These are phyloP conservation scores for Aspergillus indologenus DNA, from an alignment of 495 filamentous ascomycete species.

Conservation along the genomic window DNA sequence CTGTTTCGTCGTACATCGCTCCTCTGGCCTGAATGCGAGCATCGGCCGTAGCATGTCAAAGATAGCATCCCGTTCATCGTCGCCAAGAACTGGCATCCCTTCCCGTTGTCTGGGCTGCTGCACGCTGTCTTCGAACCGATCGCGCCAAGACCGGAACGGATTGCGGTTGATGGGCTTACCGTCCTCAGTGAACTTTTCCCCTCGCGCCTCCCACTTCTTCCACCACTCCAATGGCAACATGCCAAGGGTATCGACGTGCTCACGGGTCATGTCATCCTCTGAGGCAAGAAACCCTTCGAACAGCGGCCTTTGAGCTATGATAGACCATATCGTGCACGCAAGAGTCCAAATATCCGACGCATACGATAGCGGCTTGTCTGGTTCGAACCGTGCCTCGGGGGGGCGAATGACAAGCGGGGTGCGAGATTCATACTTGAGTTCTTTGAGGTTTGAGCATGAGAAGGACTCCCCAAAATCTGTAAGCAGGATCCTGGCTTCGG, in stretches of 20 bases:
- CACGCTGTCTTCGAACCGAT: slow-evolving; percentile 28
- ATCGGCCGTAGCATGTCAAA: slow-evolving; percentile 36
- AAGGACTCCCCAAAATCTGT: slow-evolving; percentile 41
- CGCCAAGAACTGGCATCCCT: too few species aligned
- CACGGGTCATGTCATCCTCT: slow-evolving; percentile 33
- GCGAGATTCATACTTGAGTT: slow-evolving; percentile 26
- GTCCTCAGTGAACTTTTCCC: slow-evolving; percentile 20
- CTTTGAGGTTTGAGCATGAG: slow-evolving; percentile 18
- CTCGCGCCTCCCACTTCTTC: slow-evolving; percentile 20
- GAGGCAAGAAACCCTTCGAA: slow-evolving; percentile 21
- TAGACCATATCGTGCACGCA: slow-evolving; percentile 32
- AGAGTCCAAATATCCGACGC: slow-evolving; percentile 39
- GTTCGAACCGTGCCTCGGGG: slow-evolving; percentile 32
- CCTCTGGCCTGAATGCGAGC: slow-evolving; percentile 33
- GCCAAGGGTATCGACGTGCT: slow-evolving; percentile 39
- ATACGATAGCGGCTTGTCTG: slow-evolving; percentile 27
- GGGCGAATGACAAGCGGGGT: slow-evolving; percentile 29
- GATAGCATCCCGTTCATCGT: too few species aligned
- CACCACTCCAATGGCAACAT: slow-evolving; percentile 31
- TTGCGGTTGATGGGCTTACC: slow-evolving; percentile 21
- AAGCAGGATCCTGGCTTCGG: slow-evolving; percentile 33
- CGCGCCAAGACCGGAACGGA: slow-evolving; percentile 23
- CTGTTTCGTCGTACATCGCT: slow-evolving; percentile 26
- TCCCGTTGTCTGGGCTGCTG: slow-evolving; percentile 28
- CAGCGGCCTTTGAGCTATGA: slow-evolving; percentile 22